Evolutionary conservation across 441 rosid species (phyloP).

Genomic region (Viola pubescens): DNA sequence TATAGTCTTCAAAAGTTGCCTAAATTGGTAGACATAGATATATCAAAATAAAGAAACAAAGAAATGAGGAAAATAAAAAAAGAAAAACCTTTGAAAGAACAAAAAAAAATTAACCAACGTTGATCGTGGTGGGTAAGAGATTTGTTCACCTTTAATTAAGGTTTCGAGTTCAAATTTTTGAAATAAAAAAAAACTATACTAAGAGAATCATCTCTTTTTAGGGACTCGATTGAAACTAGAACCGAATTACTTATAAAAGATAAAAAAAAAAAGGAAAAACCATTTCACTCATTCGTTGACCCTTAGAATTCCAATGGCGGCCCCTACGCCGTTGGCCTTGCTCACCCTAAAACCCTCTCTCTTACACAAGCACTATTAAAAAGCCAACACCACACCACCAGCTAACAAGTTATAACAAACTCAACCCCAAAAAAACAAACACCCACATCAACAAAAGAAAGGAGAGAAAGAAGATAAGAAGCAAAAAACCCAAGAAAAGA

Average conservation of each 20-base stretch:
- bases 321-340: constrained; percentile 96
- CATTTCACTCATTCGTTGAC: constrained; percentile 52
- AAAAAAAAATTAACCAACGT: constrained; percentile 21
- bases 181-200: no score
- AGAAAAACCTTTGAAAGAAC: constrained; percentile 6
- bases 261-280: not conserved
- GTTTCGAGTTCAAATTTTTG: no score
- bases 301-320: constrained; percentile 87
- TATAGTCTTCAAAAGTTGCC: no score
- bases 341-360: constrained; percentile 19
- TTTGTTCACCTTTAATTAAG: not conserved
- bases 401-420: constrained; percentile 35
- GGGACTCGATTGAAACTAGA: not conserved
- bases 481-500: constrained; percentile 13
- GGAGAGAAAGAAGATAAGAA: constrained; percentile 3
- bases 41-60: no score
- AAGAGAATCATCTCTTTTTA: not conserved
- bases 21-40: no score
- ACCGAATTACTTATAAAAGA: not conserved
- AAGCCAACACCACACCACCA: constrained; percentile 34
- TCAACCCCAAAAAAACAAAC: constrained; percentile 20
- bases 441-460: not conserved
- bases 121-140: constrained; percentile 8
- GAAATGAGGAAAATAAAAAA: not conserved
- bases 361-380: constrained; percentile 23